These are phyloP conservation scores for Trichophyton verrucosum DNA, from an alignment of 2,329 filamentous ascomycete species.

Conservation along the genomic window DNA sequence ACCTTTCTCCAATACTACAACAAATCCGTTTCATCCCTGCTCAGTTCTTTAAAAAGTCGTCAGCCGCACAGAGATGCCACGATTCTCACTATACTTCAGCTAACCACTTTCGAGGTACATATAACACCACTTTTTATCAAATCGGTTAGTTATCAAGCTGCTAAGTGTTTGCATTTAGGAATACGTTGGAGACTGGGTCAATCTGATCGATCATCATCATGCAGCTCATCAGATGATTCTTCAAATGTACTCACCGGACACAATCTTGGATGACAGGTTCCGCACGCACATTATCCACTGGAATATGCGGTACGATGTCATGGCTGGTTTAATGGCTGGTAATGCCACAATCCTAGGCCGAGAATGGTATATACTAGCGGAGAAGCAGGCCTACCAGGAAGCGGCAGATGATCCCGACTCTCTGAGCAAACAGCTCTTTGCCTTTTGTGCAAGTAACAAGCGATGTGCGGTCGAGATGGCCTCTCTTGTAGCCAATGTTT, in stretches of 20 bases:
- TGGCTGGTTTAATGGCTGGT: constrained; percentile 69
- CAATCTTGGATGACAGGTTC: constrained; percentile 56
- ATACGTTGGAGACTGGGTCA: constrained; percentile 90
- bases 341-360: constrained; percentile 59
- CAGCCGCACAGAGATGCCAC: constrained; percentile 62
- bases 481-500: constrained; percentile 58
- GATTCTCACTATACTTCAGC: constrained; percentile 74
- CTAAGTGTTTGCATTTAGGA: constrained; percentile 46
- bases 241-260: constrained; percentile 64
- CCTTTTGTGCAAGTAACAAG: constrained; percentile 53
- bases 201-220: constrained; percentile 81
- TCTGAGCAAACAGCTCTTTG: constrained; percentile 54
- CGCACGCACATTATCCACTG: constrained; percentile 67
- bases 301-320: constrained; percentile 82
- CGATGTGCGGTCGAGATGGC: constrained; percentile 71
- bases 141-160: not conserved
- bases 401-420: constrained; percentile 48
- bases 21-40: constrained; percentile 64
- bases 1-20: constrained; percentile 87
- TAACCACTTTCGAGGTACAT: constrained; percentile 87
- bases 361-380: constrained; percentile 62
- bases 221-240: constrained; percentile 73
- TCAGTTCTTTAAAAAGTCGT: constrained; percentile 56
- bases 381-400: constrained; percentile 51
- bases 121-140: constrained; percentile 19